A percentile compares a stretch with the other conserved stretches of the same genome.
Conservation (phyloP, 1,139 yeast genomes). For the Geotrichum restrictum region DNA sequence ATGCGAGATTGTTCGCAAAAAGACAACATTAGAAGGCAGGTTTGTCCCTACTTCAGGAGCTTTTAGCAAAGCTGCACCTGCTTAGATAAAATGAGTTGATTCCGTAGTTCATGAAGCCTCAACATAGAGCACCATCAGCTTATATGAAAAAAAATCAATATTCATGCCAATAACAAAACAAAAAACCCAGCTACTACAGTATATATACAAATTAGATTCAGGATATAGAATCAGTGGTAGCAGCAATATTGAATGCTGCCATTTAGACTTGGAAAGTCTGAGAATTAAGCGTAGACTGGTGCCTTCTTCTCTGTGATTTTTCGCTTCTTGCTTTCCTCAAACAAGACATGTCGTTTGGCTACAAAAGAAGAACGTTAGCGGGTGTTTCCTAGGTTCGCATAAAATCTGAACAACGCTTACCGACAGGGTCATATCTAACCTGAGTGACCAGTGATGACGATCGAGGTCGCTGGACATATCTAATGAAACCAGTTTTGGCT, state of each 20-base stretch:
- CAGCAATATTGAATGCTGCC: neutral
- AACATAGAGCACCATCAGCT: too few species aligned
- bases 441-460: slow-evolving; percentile 74
- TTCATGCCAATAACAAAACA: neutral
- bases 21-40: too few species aligned
- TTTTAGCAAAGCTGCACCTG: too few species aligned
- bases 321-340: slow-evolving; percentile 84
- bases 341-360: slow-evolving; percentile 76
- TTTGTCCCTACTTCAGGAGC: too few species aligned
- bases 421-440: slow-evolving; percentile 81
- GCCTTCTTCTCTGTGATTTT: slow-evolving; percentile 58
- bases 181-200: neutral
- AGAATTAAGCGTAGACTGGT: slow-evolving; percentile 27
- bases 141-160: too few species aligned
- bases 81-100: too few species aligned
- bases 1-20: too few species aligned
- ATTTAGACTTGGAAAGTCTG: neutral
- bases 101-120: too few species aligned
- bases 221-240: neutral
- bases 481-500: slow-evolving; percentile 81
- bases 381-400: neutral
- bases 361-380: neutral
- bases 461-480: slow-evolving; percentile 79
- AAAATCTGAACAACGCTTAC: too few species aligned
- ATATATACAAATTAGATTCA: neutral